Evolutionary conservation across 176 grass and related monocot genomes (phyloP), one percentile per base, ranked within the genome.

Genomic region (Oropetium thomaeum): DNA sequence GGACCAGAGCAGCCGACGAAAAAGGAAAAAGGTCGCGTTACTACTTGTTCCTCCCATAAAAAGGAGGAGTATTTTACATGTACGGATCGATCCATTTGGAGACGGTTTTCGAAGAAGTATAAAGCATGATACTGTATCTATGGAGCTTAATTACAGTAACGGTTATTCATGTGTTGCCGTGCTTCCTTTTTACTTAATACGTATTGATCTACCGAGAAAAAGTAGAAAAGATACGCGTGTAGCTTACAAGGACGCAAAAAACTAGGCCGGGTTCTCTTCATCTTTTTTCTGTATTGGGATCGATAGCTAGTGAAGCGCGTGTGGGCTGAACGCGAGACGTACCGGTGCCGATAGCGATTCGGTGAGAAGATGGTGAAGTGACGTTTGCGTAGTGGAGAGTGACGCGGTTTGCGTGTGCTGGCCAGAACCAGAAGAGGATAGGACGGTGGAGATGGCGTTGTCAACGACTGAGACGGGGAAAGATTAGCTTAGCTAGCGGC

Each of bases 391-490:
- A 77, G 57, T 65, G 79, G 79, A 60, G 26, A 30, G 2, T 84
- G 86, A 83, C 78, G 86, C 31, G n/a, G 69, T 20, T 55, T 26
- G 67, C 25, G 69, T 63, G 66, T 37, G 60, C 80, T 25, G 32
- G 30, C 38, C 52, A 28, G 26, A 29, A 15, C 49, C 49, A n/a
- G 25, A 15, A 3, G 25, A 52, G 25, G 73, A 73, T 39, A 68
- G n/a, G 85, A 35, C 37, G 74, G 57, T 12, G 45, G 29, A 45
- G 74, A 64, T 12, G 45, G 29, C n/a, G n/a, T n/a, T n/a, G n/a
- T n/a, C n/a, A n/a, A n/a, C n/a, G n/a, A n/a, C n/a, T n/a, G n/a
- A n/a, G n/a, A n/a, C n/a, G n/a, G n/a, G n/a, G n/a, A n/a, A n/a
- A n/a, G n/a, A n/a, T n/a, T n/a, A n/a, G n/a, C n/a, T n/a, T n/a